phyloP scores from a whole-genome alignment of 2,329 filamentous ascomycete genomes.

The Aspergillus hiratsukae region DNA sequence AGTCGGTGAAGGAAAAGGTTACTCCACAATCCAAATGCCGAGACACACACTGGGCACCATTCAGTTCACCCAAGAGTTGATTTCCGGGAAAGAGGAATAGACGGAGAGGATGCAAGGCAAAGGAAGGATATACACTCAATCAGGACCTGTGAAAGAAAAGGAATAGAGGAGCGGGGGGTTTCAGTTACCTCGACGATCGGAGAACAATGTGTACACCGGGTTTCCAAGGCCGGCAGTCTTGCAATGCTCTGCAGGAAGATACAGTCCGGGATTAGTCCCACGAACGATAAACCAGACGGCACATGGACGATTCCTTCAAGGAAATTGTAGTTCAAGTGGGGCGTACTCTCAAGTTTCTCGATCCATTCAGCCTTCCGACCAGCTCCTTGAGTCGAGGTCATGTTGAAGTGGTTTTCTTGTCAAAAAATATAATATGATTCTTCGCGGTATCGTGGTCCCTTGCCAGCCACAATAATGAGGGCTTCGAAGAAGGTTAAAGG shows the following conservation, averaged over 20 bases:
- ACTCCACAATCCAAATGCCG: constrained; percentile 25
- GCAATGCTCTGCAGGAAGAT: constrained; percentile 51
- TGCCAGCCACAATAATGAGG: constrained; percentile 4
- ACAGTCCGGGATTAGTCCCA: constrained; percentile 10
- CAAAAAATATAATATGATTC: not conserved
- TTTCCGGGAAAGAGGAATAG: not conserved
- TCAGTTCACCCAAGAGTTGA: constrained; percentile 10
- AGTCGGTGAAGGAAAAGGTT: constrained; percentile 32
- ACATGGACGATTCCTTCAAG: constrained; percentile 6
- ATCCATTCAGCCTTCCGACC: constrained; percentile 46
- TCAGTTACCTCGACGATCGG: constrained; percentile 64
- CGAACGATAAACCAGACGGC: constrained; percentile 4
- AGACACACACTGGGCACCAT: constrained; percentile 13
- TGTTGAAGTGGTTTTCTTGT: constrained; percentile 13
- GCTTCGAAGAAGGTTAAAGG: not conserved
- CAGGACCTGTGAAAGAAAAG: constrained; percentile 9
- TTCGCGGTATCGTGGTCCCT: not conserved
- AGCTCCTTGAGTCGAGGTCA: constrained; percentile 22
- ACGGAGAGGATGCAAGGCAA: not conserved
- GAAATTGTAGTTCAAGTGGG: constrained; percentile 13
- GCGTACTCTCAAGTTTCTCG: constrained; percentile 53
- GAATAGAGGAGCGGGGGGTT: constrained; percentile 12
- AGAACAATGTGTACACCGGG: constrained; percentile 66
- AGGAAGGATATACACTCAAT: not conserved
- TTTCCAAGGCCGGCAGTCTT: constrained; percentile 48